Base-by-base conservation (phyloP, 331 rosid species). In the Acacia pycnantha region DNA sequence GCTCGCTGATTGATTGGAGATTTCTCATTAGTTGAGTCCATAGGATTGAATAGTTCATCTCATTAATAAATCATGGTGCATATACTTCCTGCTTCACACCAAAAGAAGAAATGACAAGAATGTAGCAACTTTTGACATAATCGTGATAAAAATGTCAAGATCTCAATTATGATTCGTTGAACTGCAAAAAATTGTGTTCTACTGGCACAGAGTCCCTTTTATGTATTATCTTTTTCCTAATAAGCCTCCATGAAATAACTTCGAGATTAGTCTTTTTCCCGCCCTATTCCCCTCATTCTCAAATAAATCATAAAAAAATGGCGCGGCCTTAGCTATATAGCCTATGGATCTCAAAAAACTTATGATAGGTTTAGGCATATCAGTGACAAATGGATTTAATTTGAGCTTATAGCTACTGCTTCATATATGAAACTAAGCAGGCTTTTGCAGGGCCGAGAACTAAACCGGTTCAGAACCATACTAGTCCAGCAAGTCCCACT, bases 41-140 rank as follows among this genome's bases (percentile, higher is more conserved):
- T 19, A 9, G 69, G 41, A 69, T 40, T 51, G 41, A 50, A 67
- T 35, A 10, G 43, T 67, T 78, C 2, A 11, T 78, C 11, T 35
- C 19, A 56, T 29, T 37, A 14, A 22, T 15, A 53, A 53, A 51
- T 79, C n/a, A 59, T 51, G 56, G 18, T 26, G 16, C 21, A 2
- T 41, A 54, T n/a, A n/a, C 27, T 78, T 78, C 9, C 12, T 51
- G 33, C 7, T 11, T 10, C 43, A 26, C 70, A 40, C 76, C 56
- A 79, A 40, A 68, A 48, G 53, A 76, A 74, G 58, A 62, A 56
- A 70, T 47, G 72, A 78, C 87, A 77, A 74, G 74, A 75, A 75
- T 78, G 33, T 41, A 8, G 21, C 48, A 64, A 70, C 74, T 79
- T 69, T 84, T 79, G 75, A 72, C 80, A 76, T 33, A 44, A 26